Evolutionary conservation across 2,329 filamentous ascomycete genomes (phyloP), one percentile per base, ranked within the genome.

Genomic region (Falciphora oryzae): DNA sequence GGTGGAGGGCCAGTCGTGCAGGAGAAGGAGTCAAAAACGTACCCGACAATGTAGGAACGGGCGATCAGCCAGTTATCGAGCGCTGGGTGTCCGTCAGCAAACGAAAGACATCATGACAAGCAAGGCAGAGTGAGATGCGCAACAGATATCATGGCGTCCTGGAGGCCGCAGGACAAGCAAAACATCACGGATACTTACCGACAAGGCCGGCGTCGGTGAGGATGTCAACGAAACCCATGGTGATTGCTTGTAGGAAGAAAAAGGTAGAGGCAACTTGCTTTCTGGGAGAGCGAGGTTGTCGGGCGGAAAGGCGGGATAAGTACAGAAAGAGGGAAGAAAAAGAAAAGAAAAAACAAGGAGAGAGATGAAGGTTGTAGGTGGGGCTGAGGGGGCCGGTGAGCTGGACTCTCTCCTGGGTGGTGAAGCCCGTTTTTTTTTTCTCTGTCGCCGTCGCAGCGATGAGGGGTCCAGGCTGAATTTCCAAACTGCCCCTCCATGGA

Each of bases 21-120:
- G 35, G 13, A 38, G 35, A 38, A 38, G 35, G 35, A 1, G 13
- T 50, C 27, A 28, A 50, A 50, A 61, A 85, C 89, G 76, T 88
- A 92, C 89, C 89, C 89, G 79, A 87, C 80, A 73, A 93, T 86
- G 82, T 92, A 93, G 79, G 86, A 89, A 73, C 87, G 85, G 71
- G 87, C 89, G 74, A 79, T 80, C 73, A 88, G 79, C 83, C 83
- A 90, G 79, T 78, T 83, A 80, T 90, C 85, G 69, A 89, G 83
- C 69, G 87, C 82, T 86, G 71, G 58, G 61, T 50, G 38, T 35
- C 57, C 31, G 63, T 65, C 38, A 63, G 57, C 56, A 64, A 29
- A 38, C 35, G 53, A 56, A 64, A 59, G 57, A 31, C 28, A 64
- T 59, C 44, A 59, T 64, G 57, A 31, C 28, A 18, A 28, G 61